Conservation (phyloP, 371 early-diverging fungal species). For the Saksenaea oblongispora region DNA sequence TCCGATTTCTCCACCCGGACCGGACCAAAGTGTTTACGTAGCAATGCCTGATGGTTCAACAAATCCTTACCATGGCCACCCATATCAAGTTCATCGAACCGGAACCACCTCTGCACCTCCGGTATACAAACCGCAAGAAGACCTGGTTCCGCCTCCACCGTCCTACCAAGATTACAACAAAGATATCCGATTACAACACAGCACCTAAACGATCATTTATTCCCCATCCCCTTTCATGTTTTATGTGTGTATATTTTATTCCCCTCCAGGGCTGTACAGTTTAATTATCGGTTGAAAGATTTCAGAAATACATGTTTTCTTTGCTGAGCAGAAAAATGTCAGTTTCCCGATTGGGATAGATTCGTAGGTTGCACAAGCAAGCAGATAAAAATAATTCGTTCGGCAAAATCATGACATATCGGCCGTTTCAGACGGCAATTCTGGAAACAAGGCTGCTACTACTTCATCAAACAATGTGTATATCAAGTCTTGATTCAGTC, state of each 20-base stretch:
- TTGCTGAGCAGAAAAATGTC: neutral
- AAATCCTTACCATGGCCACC: neutral
- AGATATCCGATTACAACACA: slow-evolving; percentile 15
- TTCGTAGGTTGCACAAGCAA: neutral
- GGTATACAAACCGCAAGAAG: slow-evolving; percentile 17
- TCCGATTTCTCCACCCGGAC: neutral
- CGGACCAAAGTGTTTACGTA: neutral
- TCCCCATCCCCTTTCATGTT: neutral
- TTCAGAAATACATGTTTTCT: neutral
- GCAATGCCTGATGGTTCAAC: neutral
- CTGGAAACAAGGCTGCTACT: slow-evolving; percentile 72
- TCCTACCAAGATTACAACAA: slow-evolving; percentile 24
- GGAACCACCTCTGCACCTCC: slow-evolving; percentile 4
- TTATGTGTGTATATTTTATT: neutral
- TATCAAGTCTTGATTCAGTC: slow-evolving; percentile 77
- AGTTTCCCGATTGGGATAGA: neutral
- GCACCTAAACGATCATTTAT: neutral
- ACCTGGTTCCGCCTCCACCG: slow-evolving; percentile 13
- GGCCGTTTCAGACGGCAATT: slow-evolving; percentile 20
- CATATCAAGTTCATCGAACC: neutral
- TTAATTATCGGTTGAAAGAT: neutral
- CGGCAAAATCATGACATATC: neutral
- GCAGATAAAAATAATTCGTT: no score
- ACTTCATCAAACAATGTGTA: slow-evolving; percentile 78
- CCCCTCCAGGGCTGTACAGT: neutral